Evolutionary conservation across 106 monocot species (phyloP).

Genomic region (Dioscorea alata): DNA sequence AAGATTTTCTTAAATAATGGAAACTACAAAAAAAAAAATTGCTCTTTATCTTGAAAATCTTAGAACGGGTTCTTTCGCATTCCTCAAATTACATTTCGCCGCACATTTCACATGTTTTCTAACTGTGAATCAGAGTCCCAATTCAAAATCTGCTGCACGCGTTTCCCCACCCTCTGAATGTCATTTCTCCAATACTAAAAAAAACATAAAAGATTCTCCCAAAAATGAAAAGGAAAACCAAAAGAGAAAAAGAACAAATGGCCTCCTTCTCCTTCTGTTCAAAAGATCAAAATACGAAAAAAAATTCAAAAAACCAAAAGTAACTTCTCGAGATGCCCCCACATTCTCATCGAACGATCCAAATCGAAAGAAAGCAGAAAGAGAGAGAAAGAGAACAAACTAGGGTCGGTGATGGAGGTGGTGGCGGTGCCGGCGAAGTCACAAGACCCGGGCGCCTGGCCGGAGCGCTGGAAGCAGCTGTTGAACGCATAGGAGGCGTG

Average conservation of each 20-base stretch:
- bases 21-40: too few relatives aligned
- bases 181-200: too few relatives aligned
- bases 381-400: constrained; percentile 17
- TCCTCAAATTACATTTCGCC: too few relatives aligned
- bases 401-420: constrained; percentile 49
- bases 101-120: too few relatives aligned
- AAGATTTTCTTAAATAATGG: too few relatives aligned
- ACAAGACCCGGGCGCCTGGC: constrained; percentile 49
- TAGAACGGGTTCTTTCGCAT: too few relatives aligned
- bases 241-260: background rate
- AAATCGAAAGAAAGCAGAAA: background rate
- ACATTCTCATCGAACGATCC: background rate
- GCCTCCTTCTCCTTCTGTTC: too few relatives aligned
- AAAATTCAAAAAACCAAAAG: background rate
- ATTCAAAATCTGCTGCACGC: background rate
- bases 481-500: constrained; percentile 95
- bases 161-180: background rate
- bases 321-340: background rate
- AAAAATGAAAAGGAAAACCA: too few relatives aligned
- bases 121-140: too few relatives aligned
- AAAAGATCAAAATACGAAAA: background rate
- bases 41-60: too few relatives aligned
- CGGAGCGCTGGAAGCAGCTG: constrained; percentile 58
- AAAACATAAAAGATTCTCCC: too few relatives aligned
- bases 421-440: constrained; percentile 83